These are phyloP conservation scores for Populus hybrid DNA, from an alignment of 441 rosid species.

Conservation along the genomic window DNA sequence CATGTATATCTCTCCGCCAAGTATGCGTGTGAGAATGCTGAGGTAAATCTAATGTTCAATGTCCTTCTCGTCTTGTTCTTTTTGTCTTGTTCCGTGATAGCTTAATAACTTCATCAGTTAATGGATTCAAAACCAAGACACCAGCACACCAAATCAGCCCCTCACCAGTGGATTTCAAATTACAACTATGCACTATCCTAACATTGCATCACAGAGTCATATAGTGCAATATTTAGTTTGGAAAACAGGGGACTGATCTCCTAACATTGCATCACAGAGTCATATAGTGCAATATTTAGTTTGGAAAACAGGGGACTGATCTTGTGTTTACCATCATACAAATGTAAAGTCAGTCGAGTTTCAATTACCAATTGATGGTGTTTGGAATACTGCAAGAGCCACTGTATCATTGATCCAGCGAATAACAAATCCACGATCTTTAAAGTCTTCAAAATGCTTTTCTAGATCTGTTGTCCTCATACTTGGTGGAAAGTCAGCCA, in stretches of 20 bases:
- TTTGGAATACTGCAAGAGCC: slow-evolving; percentile 87
- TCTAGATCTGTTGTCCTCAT: slow-evolving; percentile 76
- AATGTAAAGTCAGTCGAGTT: neutral
- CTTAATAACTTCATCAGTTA: neutral
- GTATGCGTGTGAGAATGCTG: neutral
- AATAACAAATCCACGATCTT: slow-evolving; percentile 54
- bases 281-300: neutral
- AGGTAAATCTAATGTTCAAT: neutral
- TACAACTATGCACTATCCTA: neutral
- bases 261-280: neutral
- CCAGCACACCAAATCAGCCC: neutral
- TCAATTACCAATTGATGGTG: slow-evolving; percentile 63
- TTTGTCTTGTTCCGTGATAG: neutral
- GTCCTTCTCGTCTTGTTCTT: neutral
- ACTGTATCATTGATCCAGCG: slow-evolving; percentile 91
- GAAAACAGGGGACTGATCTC: neutral
- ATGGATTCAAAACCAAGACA: neutral
- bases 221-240: too few relatives aligned
- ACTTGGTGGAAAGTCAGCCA: slow-evolving; percentile 69
- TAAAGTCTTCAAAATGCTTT: slow-evolving; percentile 59
- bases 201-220: neutral
- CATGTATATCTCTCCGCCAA: neutral
- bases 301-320: neutral
- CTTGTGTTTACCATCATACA: neutral
- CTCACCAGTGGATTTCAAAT: neutral